Evolutionary conservation across 2,329 filamentous ascomycete species (phyloP).

Genomic region (Anthostomella pinea): DNA sequence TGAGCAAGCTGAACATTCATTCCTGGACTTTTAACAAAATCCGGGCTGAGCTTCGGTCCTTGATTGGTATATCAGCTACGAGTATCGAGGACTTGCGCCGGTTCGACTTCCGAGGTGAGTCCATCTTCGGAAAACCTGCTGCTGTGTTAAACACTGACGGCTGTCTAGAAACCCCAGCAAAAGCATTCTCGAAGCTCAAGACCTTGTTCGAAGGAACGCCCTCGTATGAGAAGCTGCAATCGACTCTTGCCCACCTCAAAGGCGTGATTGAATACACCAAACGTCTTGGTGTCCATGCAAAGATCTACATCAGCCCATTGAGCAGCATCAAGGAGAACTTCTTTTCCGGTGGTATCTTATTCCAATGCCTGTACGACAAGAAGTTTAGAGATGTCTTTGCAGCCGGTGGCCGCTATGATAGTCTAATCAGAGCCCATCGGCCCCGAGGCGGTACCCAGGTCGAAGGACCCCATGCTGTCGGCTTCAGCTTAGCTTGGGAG

Average conservation of each 20-base stretch:
- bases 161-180: constrained; percentile 48
- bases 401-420: constrained; percentile 90
- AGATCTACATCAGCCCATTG: constrained; percentile 80
- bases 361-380: constrained; percentile 85
- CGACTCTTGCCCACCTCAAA: constrained; percentile 75
- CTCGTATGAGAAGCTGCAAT: constrained; percentile 69
- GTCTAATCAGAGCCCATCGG: constrained; percentile 78
- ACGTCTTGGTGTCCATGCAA: constrained; percentile 69
- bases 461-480: constrained; percentile 76
- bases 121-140: neutral
- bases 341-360: constrained; percentile 80
- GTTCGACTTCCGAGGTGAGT: constrained; percentile 81
- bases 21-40: constrained; percentile 82
- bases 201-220: constrained; percentile 60
- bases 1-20: constrained; percentile 84
- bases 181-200: constrained; percentile 58
- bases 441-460: constrained; percentile 63
- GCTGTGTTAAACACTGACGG: constrained; percentile 11
- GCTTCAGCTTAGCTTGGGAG: constrained; percentile 89
- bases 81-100: constrained; percentile 85
- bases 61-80: constrained; percentile 80
- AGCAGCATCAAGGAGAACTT: constrained; percentile 90
- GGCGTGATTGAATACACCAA: constrained; percentile 75
- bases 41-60: constrained; percentile 72
- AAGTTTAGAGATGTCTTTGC: constrained; percentile 85